Base-by-base conservation (phyloP, 495 filamentous ascomycete genomes). In the Aeminium ludgeri region DNA sequence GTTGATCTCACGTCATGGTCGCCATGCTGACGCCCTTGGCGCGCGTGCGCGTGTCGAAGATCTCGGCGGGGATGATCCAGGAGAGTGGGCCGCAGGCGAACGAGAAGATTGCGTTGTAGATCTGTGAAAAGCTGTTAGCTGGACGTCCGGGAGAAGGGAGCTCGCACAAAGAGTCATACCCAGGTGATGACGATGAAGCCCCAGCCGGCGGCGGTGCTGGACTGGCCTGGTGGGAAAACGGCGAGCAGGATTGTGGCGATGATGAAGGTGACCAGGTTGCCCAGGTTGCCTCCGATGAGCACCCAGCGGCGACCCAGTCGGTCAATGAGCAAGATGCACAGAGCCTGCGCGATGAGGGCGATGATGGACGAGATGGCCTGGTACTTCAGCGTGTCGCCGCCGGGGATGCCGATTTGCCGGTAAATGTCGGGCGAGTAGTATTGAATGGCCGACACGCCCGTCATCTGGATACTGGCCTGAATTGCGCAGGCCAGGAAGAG, bases 181-280 rank as follows among this genome's bases (percentile, higher is more conserved):
- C 75, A 80, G 19, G 74, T 79, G 38, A 74, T 72, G 42, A 79
- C 69, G 46, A 81, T 81, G 55, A 82, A 83, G 3, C 72, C 78
- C 72, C 78, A 81, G 20, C 72, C 67, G n/a, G 76, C 76, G 17
- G 63, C 64, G 31, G 53, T 56, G 56, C 74, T 77, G 38, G 60
- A 61, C 10, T 57, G 33, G 35, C 58, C 63, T 1, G 70, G 69
- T 7, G 76, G 77, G 57, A 73, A 80, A 20, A 57, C 47, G 15
- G 74, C 72, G 1, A 76, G 61, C 30, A 75, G 55, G 13, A 52
- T 60, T 55, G 59, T 65, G 12, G 63, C 63, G 33, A 65, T 55
- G 35, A 72, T 65, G 59, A 72, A 76, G 25, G 65, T 72, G 8
- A 75, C 44, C 50, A 65, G 70, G 54, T 83, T 82, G 25, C 65